Evolutionary conservation across 352 stramenopile genomes (phyloP).

Genomic region (Phytophthora pistaciae): DNA sequence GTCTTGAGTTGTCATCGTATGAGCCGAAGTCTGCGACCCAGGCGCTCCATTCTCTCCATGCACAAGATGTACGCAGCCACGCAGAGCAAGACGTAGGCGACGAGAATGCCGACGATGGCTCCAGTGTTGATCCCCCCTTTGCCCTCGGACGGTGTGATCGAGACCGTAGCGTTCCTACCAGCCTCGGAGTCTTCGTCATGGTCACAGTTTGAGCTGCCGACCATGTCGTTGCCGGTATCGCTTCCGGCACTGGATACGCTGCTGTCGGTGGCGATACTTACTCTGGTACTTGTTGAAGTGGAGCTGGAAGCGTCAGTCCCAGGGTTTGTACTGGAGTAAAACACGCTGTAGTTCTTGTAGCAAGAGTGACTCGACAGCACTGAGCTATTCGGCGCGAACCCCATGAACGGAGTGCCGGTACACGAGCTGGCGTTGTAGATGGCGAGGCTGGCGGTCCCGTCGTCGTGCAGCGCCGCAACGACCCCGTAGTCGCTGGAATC

Average conservation of each 20-base stretch:
- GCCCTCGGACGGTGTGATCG: constrained; percentile 8
- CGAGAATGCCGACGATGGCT: constrained; percentile 27
- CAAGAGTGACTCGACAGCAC: constrained; percentile 29
- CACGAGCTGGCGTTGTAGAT: constrained; percentile 31
- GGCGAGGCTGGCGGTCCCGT: constrained; percentile 19
- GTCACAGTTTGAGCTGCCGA: neutral
- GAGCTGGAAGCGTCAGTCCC: constrained; percentile 1
- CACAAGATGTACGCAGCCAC: constrained; percentile 24
- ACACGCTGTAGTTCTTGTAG: constrained; percentile 27
- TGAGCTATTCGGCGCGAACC: constrained; percentile 20
- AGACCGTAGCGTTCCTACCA: constrained; percentile 1
- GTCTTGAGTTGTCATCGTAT: constrained; percentile 12
- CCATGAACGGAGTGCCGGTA: constrained; percentile 16
- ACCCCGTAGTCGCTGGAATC: constrained; percentile 17
- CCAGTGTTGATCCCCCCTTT: constrained; percentile 23
- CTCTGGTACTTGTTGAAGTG: constrained; percentile 1
- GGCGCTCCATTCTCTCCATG: constrained; percentile 24
- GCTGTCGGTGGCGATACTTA: neutral
- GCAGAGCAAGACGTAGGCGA: constrained; percentile 28
- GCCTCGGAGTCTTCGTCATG: constrained; percentile 9
- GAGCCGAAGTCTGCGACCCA: constrained; percentile 12
- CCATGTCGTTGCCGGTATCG: neutral
- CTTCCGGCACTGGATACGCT: constrained; percentile 1
- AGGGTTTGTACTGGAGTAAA: constrained; percentile 8
- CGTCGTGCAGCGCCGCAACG: constrained; percentile 21